A percentile compares a stretch with the other conserved stretches of the same genome.
phyloP scores from a whole-genome alignment of 1,284 basidiomycete genomes.

The Grifola frondosa region DNA sequence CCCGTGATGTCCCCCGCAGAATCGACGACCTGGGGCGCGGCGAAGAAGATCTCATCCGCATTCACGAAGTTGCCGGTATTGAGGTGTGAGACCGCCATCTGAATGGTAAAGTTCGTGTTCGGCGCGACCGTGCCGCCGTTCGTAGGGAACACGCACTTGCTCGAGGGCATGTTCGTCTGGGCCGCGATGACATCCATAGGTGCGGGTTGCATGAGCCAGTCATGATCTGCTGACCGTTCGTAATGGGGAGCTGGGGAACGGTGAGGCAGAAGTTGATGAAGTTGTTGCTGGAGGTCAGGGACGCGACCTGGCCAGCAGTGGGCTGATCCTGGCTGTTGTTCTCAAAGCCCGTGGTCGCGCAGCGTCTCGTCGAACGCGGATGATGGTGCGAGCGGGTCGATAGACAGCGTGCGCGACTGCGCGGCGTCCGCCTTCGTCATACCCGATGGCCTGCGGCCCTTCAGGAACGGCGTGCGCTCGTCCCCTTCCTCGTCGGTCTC shows the following conservation, averaged over 20 bases:
- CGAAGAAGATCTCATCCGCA: constrained; percentile 50
- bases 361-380: constrained; percentile 80
- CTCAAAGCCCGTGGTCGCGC: constrained; percentile 61
- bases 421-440: constrained; percentile 11
- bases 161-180: constrained; percentile 41
- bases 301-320: constrained; percentile 44
- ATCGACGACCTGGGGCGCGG: constrained; percentile 57
- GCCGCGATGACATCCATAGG: constrained; percentile 43
- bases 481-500: constrained; percentile 36
- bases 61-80: constrained; percentile 53
- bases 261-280: constrained; percentile 52
- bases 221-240: constrained; percentile 27
- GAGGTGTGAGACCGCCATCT: constrained; percentile 42
- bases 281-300: constrained; percentile 49
- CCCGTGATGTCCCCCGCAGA: constrained; percentile 36
- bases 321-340: no score
- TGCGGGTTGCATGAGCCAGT: constrained; percentile 29
- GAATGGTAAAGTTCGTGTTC: constrained; percentile 46
- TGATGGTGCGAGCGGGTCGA: constrained; percentile 83
- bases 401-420: constrained; percentile 54
- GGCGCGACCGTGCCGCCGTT: constrained; percentile 42
- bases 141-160: constrained; percentile 44
- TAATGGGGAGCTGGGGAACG: constrained; percentile 36
- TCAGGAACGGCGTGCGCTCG: constrained; percentile 45
- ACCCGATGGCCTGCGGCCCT: constrained; percentile 23